Evolutionary conservation across 106 monocot genomes (phyloP).

Genomic region (Dendrobium chrysotoxum): DNA sequence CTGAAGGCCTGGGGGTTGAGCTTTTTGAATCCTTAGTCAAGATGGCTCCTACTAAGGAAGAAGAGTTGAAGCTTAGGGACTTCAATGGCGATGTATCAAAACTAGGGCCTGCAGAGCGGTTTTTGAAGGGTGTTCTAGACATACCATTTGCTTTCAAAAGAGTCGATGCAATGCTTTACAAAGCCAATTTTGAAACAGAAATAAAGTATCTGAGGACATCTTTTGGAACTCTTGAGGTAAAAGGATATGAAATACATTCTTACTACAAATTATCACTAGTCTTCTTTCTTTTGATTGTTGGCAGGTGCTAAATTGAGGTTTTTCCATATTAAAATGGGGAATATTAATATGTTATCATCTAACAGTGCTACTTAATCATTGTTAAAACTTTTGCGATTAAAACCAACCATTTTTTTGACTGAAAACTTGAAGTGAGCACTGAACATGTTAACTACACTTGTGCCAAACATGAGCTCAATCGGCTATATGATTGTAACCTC

Average conservation of each 20-base stretch:
- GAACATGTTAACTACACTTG: no score
- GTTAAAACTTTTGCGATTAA: no score
- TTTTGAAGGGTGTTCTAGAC: slow-evolving; percentile 63
- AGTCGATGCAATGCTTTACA: slow-evolving; percentile 79
- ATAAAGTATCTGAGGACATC: slow-evolving; percentile 53
- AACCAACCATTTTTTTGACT: no score
- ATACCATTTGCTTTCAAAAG: slow-evolving; percentile 82
- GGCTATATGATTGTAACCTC: no score
- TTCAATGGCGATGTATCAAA: slow-evolving; percentile 61
- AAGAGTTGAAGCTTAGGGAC: slow-evolving; percentile 62
- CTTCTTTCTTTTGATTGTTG: background rate
- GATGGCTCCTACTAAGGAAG: slow-evolving; percentile 92
- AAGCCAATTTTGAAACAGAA: slow-evolving; percentile 75
- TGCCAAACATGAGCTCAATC: no score
- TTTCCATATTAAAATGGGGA: no score
- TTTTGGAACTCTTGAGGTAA: slow-evolving; percentile 70
- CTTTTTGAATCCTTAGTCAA: slow-evolving; percentile 75
- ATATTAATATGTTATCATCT: no score
- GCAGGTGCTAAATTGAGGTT: background rate
- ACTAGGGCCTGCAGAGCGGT: slow-evolving; percentile 61
- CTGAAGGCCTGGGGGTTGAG: slow-evolving; percentile 61
- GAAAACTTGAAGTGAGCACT: no score
- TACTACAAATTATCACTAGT: no score
- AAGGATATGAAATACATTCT: background rate
- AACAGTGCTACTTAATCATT: no score